Conservation (phyloP, 331 rosid genomes). For the Acacia pycnantha region DNA sequence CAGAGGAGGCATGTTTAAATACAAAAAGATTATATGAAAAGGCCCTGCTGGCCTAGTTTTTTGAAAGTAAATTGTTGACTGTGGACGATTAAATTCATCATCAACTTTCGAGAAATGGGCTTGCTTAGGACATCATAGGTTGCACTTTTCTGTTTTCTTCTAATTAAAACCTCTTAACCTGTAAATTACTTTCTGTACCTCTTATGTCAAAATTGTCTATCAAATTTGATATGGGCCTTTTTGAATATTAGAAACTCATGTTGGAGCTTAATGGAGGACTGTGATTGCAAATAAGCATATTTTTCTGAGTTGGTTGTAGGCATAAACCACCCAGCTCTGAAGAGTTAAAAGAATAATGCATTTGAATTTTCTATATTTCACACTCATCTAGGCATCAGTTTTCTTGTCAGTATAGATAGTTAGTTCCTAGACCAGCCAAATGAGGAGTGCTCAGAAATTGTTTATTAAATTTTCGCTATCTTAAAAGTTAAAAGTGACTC, state of each 20-base stretch:
- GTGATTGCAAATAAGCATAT: not conserved
- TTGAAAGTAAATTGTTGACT: not conserved
- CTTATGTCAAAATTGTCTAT: not conserved
- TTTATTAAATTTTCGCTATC: not conserved
- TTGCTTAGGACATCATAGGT: not conserved
- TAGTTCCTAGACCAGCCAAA: not conserved
- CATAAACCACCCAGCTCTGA: not conserved
- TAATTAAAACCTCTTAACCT: not conserved
- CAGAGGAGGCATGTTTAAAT: not conserved
- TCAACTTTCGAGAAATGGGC: not conserved
- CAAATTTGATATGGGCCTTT: not conserved
- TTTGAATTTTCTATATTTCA: not conserved
- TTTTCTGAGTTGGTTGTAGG: not conserved
- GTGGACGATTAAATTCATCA: not conserved
- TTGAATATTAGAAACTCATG: not conserved
- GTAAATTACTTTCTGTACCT: not conserved
- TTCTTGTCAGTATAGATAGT: not conserved
- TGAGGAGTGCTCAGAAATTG: not conserved
- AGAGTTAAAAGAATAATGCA: too few species aligned
- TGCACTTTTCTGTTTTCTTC: not conserved
- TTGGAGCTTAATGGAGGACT: not conserved
- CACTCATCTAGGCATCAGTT: not conserved
- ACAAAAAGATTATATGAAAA: not conserved
- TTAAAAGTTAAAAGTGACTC: not conserved
- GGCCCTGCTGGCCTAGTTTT: not conserved